Evolutionary conservation across 2,329 filamentous ascomycete species (phyloP), one percentile per base, ranked within the genome.

Genomic region (Colletotrichum destructivum): DNA sequence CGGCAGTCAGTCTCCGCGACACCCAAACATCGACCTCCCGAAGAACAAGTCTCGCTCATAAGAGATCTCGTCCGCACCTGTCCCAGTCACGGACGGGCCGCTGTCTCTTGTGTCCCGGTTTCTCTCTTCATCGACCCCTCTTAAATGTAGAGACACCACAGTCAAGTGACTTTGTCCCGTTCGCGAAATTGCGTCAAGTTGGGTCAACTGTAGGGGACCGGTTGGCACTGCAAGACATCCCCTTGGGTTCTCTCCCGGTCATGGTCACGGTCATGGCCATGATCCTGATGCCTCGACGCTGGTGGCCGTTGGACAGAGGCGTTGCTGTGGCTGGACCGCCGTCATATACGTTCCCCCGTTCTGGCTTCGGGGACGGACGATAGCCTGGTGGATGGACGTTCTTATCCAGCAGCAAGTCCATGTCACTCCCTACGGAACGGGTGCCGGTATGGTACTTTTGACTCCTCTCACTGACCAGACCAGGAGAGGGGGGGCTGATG

Each of bases 91-190:
- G 26, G 59, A 47, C 65, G 69, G 65, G n/a, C 65, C 65, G 65
- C 12, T 72, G 69, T 55, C 54, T 69, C 54, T 64, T 44, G 35
- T 64, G 47, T 69, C 49, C 52, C 59, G 18, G 59, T 2, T 31
- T 60, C 46, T 64, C 21, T 23, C 38, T 59, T 49, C 66, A 49
- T 67, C 31, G 52, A n/a, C 15, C 42, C 63, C 52, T 38, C 35
- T 38, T 18, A 72, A 54, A 31, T 65, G 54, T 72, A 60, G 44
- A 69, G 59, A 69, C 65, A 59, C 15, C 8, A 18, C 15, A 21
- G 66, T 69, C 69, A 72, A 72, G 65, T 72, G 69, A 69, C 54
- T 44, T 44, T 71, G 35, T 64, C 46, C 40, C 57, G 18, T 55
- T 61, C 51, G 31, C 18, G 23, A 16, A 15, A 21, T 23, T 38